These are phyloP conservation scores for Monosporascus sp. DNA, from an alignment of 2,329 filamentous ascomycete species.

Conservation along the genomic window DNA sequence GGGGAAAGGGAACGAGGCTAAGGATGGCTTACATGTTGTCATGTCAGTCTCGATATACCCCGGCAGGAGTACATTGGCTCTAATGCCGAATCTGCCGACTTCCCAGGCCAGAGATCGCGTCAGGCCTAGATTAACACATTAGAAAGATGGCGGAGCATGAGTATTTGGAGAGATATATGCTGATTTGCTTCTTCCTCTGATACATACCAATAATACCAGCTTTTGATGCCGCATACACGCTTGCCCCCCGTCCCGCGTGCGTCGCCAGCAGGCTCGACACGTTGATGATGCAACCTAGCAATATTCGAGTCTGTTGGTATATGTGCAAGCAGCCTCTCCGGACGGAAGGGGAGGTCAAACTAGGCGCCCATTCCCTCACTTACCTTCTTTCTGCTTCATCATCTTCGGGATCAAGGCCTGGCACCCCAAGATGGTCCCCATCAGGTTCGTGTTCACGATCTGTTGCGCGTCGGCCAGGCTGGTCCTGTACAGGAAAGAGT, in stretches of 20 bases:
- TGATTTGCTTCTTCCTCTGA: background rate
- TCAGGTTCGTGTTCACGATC: conserved; percentile 66
- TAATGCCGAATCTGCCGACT: conserved; percentile 54
- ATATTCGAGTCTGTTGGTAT: conserved; percentile 2
- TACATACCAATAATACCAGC: conserved; percentile 66
- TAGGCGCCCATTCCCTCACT: background rate
- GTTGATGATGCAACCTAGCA: conserved; percentile 68
- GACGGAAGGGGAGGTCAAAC: background rate
- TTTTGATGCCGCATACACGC: conserved; percentile 74
- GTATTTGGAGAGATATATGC: too few relatives aligned
- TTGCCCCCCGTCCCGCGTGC: conserved; percentile 64
- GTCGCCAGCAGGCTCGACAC: conserved; percentile 69
- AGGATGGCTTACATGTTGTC: conserved; percentile 56
- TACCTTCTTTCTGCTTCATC: conserved; percentile 32
- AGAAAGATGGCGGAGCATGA: background rate
- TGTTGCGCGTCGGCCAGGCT: conserved; percentile 43
- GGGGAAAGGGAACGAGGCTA: conserved; percentile 4
- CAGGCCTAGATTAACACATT: conserved; percentile 44
- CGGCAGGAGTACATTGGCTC: conserved; percentile 76
- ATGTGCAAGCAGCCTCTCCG: too few relatives aligned
- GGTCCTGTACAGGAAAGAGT: conserved; percentile 56
- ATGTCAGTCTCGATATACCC: conserved; percentile 81
- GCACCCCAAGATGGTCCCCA: conserved; percentile 59
- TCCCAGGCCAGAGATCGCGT: conserved; percentile 63
- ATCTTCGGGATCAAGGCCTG: conserved; percentile 44